These are phyloP conservation scores for Didymella glomerata DNA, from an alignment of 2,329 filamentous ascomycete genomes.

Conservation along the genomic window DNA sequence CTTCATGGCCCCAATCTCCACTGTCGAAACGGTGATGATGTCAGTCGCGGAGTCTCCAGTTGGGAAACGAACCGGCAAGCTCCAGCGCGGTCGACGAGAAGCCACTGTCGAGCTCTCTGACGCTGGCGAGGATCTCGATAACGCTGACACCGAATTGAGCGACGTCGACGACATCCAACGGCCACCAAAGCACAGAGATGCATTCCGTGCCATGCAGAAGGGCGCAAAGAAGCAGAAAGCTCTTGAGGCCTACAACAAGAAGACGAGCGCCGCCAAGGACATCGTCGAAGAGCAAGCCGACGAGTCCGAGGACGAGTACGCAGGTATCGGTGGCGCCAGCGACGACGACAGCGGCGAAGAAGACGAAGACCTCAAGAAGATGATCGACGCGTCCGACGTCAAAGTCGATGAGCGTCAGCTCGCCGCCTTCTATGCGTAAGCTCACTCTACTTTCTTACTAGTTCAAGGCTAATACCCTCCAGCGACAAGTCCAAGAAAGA, in stretches of 20 bases:
- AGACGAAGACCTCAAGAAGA: constrained; percentile 77
- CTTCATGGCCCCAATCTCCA: constrained; percentile 70
- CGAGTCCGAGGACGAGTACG: constrained; percentile 98
- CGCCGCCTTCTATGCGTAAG: constrained; percentile 89
- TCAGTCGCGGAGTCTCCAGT: constrained; percentile 70
- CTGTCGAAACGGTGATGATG: constrained; percentile 72
- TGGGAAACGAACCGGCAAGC: constrained; percentile 66
- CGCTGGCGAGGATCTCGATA: constrained; percentile 53
- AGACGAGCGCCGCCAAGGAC: constrained; percentile 84
- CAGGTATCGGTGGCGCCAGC: constrained; percentile 86
- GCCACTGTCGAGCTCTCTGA: constrained; percentile 54
- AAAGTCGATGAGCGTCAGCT: constrained; percentile 81
- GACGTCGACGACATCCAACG: constrained; percentile 43
- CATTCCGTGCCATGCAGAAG: constrained; percentile 76
- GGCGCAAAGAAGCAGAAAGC: constrained; percentile 64
- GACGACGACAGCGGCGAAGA: constrained; percentile 84
- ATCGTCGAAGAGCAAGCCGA: constrained; percentile 92
- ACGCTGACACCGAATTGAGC: constrained; percentile 29
- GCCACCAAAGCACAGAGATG: constrained; percentile 56
- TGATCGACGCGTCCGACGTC: constrained; percentile 85
- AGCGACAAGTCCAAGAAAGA: constrained; percentile 80
- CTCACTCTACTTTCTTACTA: constrained; percentile 33
- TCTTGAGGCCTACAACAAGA: constrained; percentile 73
- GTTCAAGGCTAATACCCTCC: constrained; percentile 17
- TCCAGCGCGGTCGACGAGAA: constrained; percentile 57